Conservation (phyloP, 2,329 filamentous ascomycete genomes). For the Colletotrichum incanum region DNA sequence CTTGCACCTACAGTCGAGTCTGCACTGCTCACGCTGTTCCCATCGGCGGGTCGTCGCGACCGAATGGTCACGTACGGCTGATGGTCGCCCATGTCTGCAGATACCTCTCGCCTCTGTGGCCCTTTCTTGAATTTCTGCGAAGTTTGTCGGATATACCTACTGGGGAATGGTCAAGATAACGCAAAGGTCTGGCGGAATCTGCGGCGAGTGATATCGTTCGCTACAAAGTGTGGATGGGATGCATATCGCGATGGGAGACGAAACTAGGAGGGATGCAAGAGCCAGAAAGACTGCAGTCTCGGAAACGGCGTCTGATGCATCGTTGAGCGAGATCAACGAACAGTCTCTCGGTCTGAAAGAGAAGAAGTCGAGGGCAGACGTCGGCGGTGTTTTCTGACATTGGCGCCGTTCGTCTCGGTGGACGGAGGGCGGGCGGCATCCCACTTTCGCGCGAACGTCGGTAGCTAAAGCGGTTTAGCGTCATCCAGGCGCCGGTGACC, state of each 20-base stretch:
- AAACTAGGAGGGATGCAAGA: constrained; percentile 27
- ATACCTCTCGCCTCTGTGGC: not conserved
- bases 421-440: constrained; percentile 26
- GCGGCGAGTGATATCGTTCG: not conserved
- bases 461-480: constrained; percentile 41
- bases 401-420: constrained; percentile 24
- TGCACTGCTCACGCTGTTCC: constrained; percentile 62
- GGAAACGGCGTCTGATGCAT: constrained; percentile 23
- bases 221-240: not conserved
- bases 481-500: constrained; percentile 35
- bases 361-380: not conserved
- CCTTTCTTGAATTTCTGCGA: not conserved
- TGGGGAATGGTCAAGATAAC: not conserved
- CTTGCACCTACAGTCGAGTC: constrained; percentile 64
- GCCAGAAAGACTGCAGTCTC: constrained; percentile 26
- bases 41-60: constrained; percentile 63
- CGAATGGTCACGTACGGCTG: constrained; percentile 69
- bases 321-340: not conserved
- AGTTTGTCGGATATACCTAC: not conserved
- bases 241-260: constrained; percentile 4
- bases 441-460: constrained; percentile 36
- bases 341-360: constrained; percentile 10
- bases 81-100: constrained; percentile 44
- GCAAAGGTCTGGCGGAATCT: not conserved
- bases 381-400: constrained; percentile 23